Base-by-base conservation (phyloP, 139 green algal species). In the Picocystis salinarum region DNA sequence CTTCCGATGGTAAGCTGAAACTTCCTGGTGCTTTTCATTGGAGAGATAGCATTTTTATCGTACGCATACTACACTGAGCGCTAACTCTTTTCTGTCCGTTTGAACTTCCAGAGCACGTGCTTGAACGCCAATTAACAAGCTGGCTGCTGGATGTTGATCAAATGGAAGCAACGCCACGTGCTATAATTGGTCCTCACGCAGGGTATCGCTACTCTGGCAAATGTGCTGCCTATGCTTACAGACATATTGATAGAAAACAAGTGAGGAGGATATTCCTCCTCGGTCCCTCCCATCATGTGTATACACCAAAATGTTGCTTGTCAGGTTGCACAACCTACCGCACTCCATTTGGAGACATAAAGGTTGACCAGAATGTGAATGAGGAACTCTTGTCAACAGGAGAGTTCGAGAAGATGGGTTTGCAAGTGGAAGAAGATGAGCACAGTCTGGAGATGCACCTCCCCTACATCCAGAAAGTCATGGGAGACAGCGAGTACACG, bases 391-490 rank as follows among this genome's bases (percentile, higher is more conserved):
- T 42, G 15, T 62, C 50, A 3, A 87, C 74, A 2, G 78, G 74
- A 6, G 18, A 66, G 18, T 94, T 94, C 66, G 60, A 79, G 0
- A 40, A 23, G 5, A 85, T 95, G 80, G 37, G 20, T 17, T 3
- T 56, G 7, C 52, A 70, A 11, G 64, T 69, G 6, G 85, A 96
- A 40, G 86, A 95, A 73, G 77, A 71, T 6, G 86, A 96, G 62
- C 86, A 96, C 70, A 83, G 64, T 48, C 55, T 96, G 44, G 86
- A 96, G 67, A 67, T 96, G 55, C 85, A 95, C 62, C 67, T 82
- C 31, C 80, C 84, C 0, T 96, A 82, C 67, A 79, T 96, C 28
- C 22, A 29, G 4, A 50, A 72, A 12, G 26, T 36, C 6, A 48
- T 48, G 41, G 36, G 50, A 13, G 51, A 70, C 23, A 50, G 4